Conservation (phyloP, 768 basidiomycete species). For the Hydnomerulius pinastri region DNA sequence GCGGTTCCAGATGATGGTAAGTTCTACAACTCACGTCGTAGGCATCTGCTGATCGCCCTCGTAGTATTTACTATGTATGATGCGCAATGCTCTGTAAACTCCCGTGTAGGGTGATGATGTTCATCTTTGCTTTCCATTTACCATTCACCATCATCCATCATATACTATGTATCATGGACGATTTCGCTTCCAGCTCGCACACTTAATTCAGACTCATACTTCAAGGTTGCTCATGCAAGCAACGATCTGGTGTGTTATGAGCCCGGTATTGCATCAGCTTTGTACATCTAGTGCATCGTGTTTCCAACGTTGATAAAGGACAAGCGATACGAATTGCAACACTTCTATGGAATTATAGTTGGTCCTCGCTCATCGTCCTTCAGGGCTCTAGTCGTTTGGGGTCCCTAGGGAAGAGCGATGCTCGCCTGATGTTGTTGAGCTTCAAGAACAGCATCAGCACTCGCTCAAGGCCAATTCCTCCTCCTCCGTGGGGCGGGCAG, state of each 20-base stretch:
- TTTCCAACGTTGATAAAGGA: background rate
- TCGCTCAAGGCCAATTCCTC: slow-evolving; percentile 93
- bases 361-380: too few relatives aligned
- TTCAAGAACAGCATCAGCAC: slow-evolving; percentile 98
- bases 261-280: slow-evolving; percentile 12
- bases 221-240: slow-evolving; percentile 14
- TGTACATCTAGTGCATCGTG: slow-evolving; percentile 21
- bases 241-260: too few relatives aligned
- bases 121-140: slow-evolving; percentile 28
- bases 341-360: background rate
- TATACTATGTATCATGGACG: slow-evolving; percentile 27
- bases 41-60: slow-evolving; percentile 4
- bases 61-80: slow-evolving; percentile 10
- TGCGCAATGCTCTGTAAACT: slow-evolving; percentile 21
- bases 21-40: slow-evolving; percentile 4
- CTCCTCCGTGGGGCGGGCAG: slow-evolving; percentile 95
- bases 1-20: slow-evolving; percentile 12
- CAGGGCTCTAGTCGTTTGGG: slow-evolving; percentile 92
- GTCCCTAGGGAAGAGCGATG: slow-evolving; percentile 94
- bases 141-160: slow-evolving; percentile 9
- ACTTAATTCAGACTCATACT: slow-evolving; percentile 29
- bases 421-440: slow-evolving; percentile 91
- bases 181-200: slow-evolving; percentile 13
- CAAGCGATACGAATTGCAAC: background rate
- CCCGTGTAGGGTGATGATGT: slow-evolving; percentile 15